Conservation (phyloP, 2,329 filamentous ascomycete species). For the Fusarium globosum region DNA sequence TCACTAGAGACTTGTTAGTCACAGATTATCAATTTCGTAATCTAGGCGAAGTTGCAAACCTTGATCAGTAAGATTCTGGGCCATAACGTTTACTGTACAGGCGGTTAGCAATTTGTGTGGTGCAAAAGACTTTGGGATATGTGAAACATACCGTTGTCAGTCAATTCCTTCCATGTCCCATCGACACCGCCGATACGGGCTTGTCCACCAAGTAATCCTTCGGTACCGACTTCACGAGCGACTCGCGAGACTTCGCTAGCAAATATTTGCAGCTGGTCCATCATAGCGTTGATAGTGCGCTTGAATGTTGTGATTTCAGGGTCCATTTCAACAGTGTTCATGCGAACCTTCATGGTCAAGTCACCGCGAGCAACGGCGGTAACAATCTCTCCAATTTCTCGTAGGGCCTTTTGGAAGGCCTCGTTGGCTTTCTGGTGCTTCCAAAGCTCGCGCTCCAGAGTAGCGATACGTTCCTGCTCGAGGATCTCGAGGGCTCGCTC, state of each 20-base stretch:
- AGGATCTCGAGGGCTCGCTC: conserved; percentile 84
- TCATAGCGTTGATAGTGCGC: conserved; percentile 98
- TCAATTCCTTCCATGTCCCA: conserved; percentile 97
- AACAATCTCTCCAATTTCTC: conserved; percentile 97
- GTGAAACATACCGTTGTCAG: conserved; percentile 74
- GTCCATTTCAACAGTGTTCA: conserved; percentile 97
- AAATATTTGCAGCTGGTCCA: conserved; percentile 97
- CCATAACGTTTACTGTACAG: conserved; percentile 80
- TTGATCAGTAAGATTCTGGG: conserved; percentile 83
- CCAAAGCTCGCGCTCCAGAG: conserved; percentile 90
- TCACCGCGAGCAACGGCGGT: conserved; percentile 96
- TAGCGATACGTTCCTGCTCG: conserved; percentile 87
- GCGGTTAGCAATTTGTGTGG: conserved; percentile 21
- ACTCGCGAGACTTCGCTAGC: conserved; percentile 95
- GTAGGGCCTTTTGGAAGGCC: conserved; percentile 96
- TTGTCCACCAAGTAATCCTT: conserved; percentile 93
- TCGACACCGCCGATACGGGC: conserved; percentile 94
- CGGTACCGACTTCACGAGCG: conserved; percentile 94
- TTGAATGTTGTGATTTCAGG: conserved; percentile 98
- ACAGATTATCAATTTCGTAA: not conserved
- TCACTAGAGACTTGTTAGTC: conserved; percentile 60
- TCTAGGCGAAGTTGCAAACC: conserved; percentile 50
- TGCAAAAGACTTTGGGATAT: not conserved
- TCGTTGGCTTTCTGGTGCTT: conserved; percentile 99
- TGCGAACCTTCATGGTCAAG: conserved; percentile 94